Evolutionary conservation across 202 grass and related monocot species (phyloP), one percentile per base, ranked within the genome.

Genomic region (Panicum virgatum): DNA sequence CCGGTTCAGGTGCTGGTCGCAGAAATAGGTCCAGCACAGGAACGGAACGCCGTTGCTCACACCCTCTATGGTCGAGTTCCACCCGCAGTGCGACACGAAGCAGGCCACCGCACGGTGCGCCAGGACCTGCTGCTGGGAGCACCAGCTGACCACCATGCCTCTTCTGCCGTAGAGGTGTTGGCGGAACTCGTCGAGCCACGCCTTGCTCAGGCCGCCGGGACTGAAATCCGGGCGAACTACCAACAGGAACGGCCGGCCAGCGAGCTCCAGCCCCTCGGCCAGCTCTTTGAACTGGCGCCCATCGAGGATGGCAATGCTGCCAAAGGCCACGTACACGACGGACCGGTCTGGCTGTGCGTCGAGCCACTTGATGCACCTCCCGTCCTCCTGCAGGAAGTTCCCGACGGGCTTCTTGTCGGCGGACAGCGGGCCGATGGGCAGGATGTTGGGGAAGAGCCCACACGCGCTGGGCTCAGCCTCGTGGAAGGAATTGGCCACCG

Each of bases 1-100:
- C 43, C 74, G 73, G 73, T 83, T 76, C 4, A 34, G 11, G 56
- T 76, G 86, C 44, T 92, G 86, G 26, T 88, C 90, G 0, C 32
- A 36, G 45, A 80, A 92, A 62, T 80, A 92, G 5, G 86, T 86
- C 90, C 86, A 92, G 40, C 86, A 92, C 53, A 92, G 75, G 81
- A 92, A 88, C 6, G 90, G 82, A 7, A 86, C 43, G 4, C 86
- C 90, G 23, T 88, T 88, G 26, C 78, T 39, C 43, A 88, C 23
- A 7, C 90, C 90, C 58, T 66, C 83, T 54, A 81, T 9, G 2
- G 78, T 68, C 0, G 93, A 93, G 82, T 93, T 93, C 93, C 90
- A 92, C 6, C 90, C 86, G 51, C 86, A 93, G 54, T 96, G 93
- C 5, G 86, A 90, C 77, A 93, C 53, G 77, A 94, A 92, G 42